phyloP scores from a whole-genome alignment of 2,329 filamentous ascomycete species.

The Talaromyces marneffei region DNA sequence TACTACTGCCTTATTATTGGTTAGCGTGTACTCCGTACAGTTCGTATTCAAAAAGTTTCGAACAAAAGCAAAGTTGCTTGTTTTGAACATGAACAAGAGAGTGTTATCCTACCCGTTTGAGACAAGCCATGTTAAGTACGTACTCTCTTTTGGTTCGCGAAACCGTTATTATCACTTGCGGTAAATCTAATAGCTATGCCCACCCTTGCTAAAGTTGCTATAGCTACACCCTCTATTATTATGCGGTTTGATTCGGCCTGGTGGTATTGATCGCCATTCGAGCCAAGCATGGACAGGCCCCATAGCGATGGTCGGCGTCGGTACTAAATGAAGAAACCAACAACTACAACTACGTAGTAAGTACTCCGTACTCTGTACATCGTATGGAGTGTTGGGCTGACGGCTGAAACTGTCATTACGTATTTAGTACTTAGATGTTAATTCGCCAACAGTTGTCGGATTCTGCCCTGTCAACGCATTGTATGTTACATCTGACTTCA shows the following conservation, averaged over 20 bases:
- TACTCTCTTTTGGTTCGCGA: not conserved
- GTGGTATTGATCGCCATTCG: constrained; percentile 1
- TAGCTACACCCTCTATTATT: not conserved
- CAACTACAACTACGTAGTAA: not conserved
- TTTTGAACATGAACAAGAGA: not conserved
- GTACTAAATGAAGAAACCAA: not conserved
- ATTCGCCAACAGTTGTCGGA: not conserved
- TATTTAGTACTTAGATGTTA: too few relatives aligned
- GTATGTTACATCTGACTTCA: not conserved
- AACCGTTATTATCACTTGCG: not conserved
- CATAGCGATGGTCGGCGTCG: not conserved
- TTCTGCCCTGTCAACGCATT: not conserved
- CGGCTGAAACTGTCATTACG: not conserved
- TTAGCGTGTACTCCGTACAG: not conserved
- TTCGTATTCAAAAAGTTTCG: not conserved
- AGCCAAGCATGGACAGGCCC: not conserved
- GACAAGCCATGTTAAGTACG: not conserved
- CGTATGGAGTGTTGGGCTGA: not conserved
- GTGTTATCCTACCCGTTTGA: not conserved
- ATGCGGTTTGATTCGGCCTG: not conserved
- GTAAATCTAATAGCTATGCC: not conserved
- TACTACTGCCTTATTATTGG: constrained; percentile 4
- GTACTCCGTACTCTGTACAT: not conserved
- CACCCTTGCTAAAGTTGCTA: not conserved
- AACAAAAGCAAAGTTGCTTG: not conserved